Base-by-base conservation (phyloP, 1,284 basidiomycete genomes). In the Puccinia horiana region DNA sequence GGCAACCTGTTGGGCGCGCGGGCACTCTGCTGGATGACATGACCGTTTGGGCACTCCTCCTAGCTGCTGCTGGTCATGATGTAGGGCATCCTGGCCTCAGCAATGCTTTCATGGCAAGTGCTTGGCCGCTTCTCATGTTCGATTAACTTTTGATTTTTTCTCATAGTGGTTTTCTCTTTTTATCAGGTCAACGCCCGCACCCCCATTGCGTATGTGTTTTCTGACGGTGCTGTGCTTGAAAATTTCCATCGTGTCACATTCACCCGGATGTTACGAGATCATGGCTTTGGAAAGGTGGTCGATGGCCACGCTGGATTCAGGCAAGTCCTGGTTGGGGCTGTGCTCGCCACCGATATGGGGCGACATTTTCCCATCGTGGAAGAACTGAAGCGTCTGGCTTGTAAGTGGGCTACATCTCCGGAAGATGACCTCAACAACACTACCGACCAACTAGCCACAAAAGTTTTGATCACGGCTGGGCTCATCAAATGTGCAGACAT, bases 401-500 rank as follows among this genome's bases (percentile, higher is more conserved):
- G 1, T 23, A 69, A 61, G 37, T 81, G 69, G 78, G 65, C 32
- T 40, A 54, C 49, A 63, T 49, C 47, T 37, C 2, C 82, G 87
- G 58, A 82, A 83, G 20, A 83, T 84, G 79, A 84, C 85, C 87
- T 82, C 85, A 52, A 42, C 16, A 58, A 40, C 12, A 8, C 32
- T 35, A 26, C 61, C 78, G 26, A 88, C 88, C 81, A 89, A 44
- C 86, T 87, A 82, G 88, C 89, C 82, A 89, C 91, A 83, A 90
- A 92, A 83, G 88, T 93, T 35, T 87, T 96, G 81, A 87, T 95
- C n/a, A 95, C 93, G 86, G 94, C 97, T 85, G 93, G 93, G 4
- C 88, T 98, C 75, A 92, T 98, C 87, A 98, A 98, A 87, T 96
- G 95, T 85, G 94, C 94, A 16, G 95, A 98, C 88, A 98, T 98